These are phyloP conservation scores for Phytophthora nicotianae DNA, from an alignment of 352 stramenopile species.

Conservation along the genomic window DNA sequence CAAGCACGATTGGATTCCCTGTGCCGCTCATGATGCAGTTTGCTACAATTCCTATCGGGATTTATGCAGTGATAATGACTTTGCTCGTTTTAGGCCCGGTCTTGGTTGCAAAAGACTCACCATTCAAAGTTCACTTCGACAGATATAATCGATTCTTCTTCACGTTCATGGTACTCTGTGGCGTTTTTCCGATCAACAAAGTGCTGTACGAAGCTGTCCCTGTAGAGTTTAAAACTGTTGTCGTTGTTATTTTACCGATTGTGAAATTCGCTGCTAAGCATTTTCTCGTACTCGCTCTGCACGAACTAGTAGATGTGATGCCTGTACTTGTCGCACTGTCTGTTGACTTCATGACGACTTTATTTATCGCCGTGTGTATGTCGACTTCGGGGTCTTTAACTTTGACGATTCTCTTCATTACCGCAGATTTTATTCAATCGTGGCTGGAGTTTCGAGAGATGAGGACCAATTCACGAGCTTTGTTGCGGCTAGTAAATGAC, in stretches of 20 bases:
- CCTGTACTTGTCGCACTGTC: constrained; percentile 20
- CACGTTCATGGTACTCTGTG: constrained; percentile 6
- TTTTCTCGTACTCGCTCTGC: constrained; percentile 16
- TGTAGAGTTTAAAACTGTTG: background rate
- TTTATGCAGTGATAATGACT: background rate
- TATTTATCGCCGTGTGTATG: constrained; percentile 34
- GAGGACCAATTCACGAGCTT: background rate
- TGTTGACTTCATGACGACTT: constrained; percentile 29
- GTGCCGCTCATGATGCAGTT: constrained; percentile 14
- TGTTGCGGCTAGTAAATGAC: background rate
- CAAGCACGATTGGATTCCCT: constrained; percentile 10
- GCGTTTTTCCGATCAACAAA: constrained; percentile 21
- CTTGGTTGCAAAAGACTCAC: background rate
- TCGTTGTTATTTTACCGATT: background rate
- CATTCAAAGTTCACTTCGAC: constrained; percentile 4
- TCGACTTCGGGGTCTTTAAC: constrained; percentile 16
- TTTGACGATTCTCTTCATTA: constrained; percentile 10
- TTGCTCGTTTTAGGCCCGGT: constrained; percentile 1
- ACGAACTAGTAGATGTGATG: constrained; percentile 21
- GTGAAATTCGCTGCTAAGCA: constrained; percentile 27
- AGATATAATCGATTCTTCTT: background rate
- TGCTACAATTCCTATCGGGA: background rate
- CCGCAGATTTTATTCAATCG: constrained; percentile 1
- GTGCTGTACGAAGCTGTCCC: constrained; percentile 16
- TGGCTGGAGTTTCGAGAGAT: constrained; percentile 25